Base-by-base conservation (phyloP, 352 stramenopile genomes). In the Phytophthora sansomeana region DNA sequence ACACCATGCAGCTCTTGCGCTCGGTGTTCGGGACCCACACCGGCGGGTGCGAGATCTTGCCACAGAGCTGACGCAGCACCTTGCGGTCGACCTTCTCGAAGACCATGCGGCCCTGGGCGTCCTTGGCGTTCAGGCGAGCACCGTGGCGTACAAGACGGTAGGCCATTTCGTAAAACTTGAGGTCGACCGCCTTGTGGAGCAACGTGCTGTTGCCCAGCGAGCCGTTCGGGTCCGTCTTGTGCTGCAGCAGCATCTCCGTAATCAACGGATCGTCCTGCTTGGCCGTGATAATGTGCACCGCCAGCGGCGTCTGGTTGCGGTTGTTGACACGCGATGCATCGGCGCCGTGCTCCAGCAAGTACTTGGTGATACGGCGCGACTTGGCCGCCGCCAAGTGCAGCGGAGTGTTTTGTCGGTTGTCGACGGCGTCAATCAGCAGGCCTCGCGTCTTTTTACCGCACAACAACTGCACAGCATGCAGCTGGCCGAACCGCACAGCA, bases 61-160 rank as follows among this genome's bases (percentile, higher is more conserved):
- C 67, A 54, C 89, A 82, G 14, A 96, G 72, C 51, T 91, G 82
- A 4, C 85, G 85, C 41, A 96, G 69, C 19, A 90, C 46, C 60
- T 87, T 87, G 46, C 80, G 78, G 59, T 93, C 84, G 19, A 89
- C 80, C 72, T 95, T 95, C 32, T 95, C 88, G 50, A 93, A 96
- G 6, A 95, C 85, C 77, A 92, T 95, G 42, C 80, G 80, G 17
- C 77, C 84, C 19, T 87, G 75, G 24, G 83, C 80, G 53, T 96
- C 88, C 74, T 94, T 93, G 49, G 70, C 53, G 43, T 96, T 82
- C 4, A 96, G 62, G 0, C 88, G 88, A 6, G 81, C 88, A n/a
- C 88, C 88, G 36, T 94, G 80, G 1, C 84, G 83, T 29, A 96
- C 88, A 19, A 96, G 76, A 14, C 88, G 83, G 49, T 74, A 85